Evolutionary conservation across 2,329 filamentous ascomycete species (phyloP), one percentile per base, ranked within the genome.

Genomic region (Arthroderma uncinatum): DNA sequence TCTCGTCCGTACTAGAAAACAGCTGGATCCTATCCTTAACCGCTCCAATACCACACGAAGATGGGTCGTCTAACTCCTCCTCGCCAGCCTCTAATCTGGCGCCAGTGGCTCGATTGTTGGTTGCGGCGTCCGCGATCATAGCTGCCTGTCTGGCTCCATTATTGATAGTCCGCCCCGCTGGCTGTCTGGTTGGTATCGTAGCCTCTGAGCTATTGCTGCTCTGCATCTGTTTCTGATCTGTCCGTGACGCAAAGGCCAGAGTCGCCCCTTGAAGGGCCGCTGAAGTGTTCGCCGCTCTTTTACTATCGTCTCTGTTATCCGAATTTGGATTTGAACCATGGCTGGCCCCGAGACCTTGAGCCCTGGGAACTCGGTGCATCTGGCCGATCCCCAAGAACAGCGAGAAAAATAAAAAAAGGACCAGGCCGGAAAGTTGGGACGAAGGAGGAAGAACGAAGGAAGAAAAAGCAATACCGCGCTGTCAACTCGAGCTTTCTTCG

Each of bases 1-100:
- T 53, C 9, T 23, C 23, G 16, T 37, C n/a, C 21, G 30, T 50
- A 10, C 62, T 61, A 23, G 64, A 62, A 57, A 71, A 71, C 54
- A 58, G 64, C 52, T 68, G 68, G 53, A 73, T 71, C 58, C 68
- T 73, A 58, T 71, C 69, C 61, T 61, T 72, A 40, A 74, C 71
- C 4, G 70, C 68, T 21, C 68, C 68, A 21, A 64, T 62, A 59
- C 19, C 16, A 16, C 12, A 23, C 28, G 36, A 25, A 53, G 16
- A 16, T 7, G 9, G 19, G 19, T 25, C 8, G n/a, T n/a, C n/a
- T n/a, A n/a, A n/a, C 16, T 44, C 25, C 5, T 21, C 25, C 23
- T 28, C 30, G 50, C 16, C 33, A 33, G 47, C 14, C 12, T 37
- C 34, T 37, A 37, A 37, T 16, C 25, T n/a, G 16, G 30, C 23